Evolutionary conservation across 2,329 filamentous ascomycete genomes (phyloP), one percentile per base, ranked within the genome.

Genomic region (Exophiala mesophila): DNA sequence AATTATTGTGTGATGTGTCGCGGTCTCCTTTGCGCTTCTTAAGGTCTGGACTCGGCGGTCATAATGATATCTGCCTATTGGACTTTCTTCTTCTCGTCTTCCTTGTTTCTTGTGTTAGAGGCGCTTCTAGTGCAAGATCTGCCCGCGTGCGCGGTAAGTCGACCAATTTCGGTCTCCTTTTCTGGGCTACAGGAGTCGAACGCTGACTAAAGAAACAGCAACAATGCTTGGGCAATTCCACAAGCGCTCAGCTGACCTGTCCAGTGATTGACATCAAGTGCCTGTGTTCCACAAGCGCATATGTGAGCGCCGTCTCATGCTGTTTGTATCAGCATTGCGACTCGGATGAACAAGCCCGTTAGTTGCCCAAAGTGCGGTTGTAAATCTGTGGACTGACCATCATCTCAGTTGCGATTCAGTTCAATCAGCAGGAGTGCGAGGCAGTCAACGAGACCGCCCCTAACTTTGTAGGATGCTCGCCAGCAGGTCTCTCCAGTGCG

Each of bases 401-500:
- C 5, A 18, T 36, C 17, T 7, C 39, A 54, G 52, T 44, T 23
- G 55, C 55, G 10, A 57, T 57, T 19, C 48, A 52, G 38, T 57
- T 56, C 50, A 57, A 57, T 35, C 41, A 55, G 33, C 44, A 56
- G 33, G 48, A 54, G 32, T 57, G 55, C 31, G 45, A 41, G 12
- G 44, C 47, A 8, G 55, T 57, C 19, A 56, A 55, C 26, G 45
- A 55, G 36, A 50, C 52, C 9, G 55, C 55, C 9, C 55, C 55
- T 6, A 47, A 55, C 28, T 57, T 56, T 35, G 55, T 57, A 21
- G 55, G 55, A 31, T 57, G 55, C 34, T 56, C 55, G 3, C 52
- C 53, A n/a, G 45, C 39, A 15, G 48, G 48, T 5, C 26, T 50
- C 12, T 47, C 39, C 15, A 49, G 45, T 29, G 49, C 39, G 5